Percentiles rank a stretch among this genome's conserved stretches.
Conservation (phyloP, 495 filamentous ascomycete species). For the Annulohypoxylon nitens region DNA sequence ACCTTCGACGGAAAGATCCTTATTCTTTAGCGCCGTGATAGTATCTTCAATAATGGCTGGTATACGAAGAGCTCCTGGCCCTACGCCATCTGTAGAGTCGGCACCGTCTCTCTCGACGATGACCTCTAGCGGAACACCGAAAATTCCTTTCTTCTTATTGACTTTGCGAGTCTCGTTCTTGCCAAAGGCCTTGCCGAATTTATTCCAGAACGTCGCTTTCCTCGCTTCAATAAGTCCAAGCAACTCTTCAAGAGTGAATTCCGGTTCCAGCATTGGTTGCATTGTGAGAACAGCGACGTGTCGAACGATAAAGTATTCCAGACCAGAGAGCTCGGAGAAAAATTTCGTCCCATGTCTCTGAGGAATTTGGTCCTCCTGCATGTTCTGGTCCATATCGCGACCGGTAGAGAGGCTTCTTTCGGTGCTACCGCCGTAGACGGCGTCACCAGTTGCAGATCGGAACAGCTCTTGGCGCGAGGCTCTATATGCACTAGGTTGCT, state of each 20-base stretch:
- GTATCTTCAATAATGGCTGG: constrained; percentile 92
- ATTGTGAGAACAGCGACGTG: constrained; percentile 95
- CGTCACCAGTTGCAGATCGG: constrained; percentile 70
- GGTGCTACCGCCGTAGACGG: constrained; percentile 79
- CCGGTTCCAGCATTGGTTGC: constrained; percentile 89
- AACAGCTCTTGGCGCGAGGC: constrained; percentile 81
- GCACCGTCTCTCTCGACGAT: constrained; percentile 94
- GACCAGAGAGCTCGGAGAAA: constrained; percentile 94
- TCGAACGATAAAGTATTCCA: constrained; percentile 97
- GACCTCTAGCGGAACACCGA: constrained; percentile 85
- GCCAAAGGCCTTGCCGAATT: constrained; percentile 92
- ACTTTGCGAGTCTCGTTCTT: constrained; percentile 82
- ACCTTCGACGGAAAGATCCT: constrained; percentile 99
- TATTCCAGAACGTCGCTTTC: constrained; percentile 93
- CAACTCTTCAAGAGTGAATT: constrained; percentile 95
- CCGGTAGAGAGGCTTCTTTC: constrained; percentile 79
- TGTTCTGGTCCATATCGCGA: constrained; percentile 66
- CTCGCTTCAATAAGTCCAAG: constrained; percentile 92
- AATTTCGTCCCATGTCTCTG: constrained; percentile 77
- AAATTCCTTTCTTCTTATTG: constrained; percentile 92
- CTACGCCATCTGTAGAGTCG: constrained; percentile 95
- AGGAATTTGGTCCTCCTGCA: constrained; percentile 60
- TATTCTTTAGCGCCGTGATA: constrained; percentile 92
- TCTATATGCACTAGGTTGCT: constrained; percentile 78
- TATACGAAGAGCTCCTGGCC: constrained; percentile 88